Evolutionary conservation across 73 alveolate species (phyloP), one percentile per base, ranked within the genome.

Genomic region (Paramecium octaurelia): DNA sequence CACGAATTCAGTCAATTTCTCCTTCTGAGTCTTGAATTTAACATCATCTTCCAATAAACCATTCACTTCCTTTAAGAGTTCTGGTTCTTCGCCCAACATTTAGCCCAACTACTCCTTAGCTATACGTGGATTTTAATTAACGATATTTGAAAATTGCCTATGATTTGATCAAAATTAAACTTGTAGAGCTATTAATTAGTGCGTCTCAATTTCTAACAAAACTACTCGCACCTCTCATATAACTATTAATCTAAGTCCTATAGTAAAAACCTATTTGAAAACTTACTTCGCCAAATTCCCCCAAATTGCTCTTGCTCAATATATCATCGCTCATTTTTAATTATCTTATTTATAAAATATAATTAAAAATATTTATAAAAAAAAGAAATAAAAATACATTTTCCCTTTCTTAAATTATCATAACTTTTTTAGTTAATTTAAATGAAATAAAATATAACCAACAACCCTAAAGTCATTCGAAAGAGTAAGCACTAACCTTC

Each of bases 131-230:
- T 42, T 42, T 11, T 34, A 43, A 46, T 31, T 80, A 24, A 80
- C 77, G 12, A 80, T 80, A 44, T 80, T 24, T 24, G 91, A 44
- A 43, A 80, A 80, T 80, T 80, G 57, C 57, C 91, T 80, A 80
- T 7, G 21, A 11, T 44, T 40, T 38, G 44, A 24, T 80, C 14
- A 43, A 44, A 11, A 44, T 80, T 2, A 11, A 44, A 80, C 91
- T 80, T 80, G 48, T 80, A 80, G 23, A 80, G 91, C 23, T 80
- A 46, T 42, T 80, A 80, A 43, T 80, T 80, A 8, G 70, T 80
- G n/a, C 91, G 70, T 27, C 91, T 42, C 20, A 80, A 23, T 23
- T 80, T 80, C 46, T 80, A 43, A 46, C 91, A 80, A 35, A 80
- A 80, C 11, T 80, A 8, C 57, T 80, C 91, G 12, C 91, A 80